Conservation (phyloP, 345 rosid species). For the Viola odorata region DNA sequence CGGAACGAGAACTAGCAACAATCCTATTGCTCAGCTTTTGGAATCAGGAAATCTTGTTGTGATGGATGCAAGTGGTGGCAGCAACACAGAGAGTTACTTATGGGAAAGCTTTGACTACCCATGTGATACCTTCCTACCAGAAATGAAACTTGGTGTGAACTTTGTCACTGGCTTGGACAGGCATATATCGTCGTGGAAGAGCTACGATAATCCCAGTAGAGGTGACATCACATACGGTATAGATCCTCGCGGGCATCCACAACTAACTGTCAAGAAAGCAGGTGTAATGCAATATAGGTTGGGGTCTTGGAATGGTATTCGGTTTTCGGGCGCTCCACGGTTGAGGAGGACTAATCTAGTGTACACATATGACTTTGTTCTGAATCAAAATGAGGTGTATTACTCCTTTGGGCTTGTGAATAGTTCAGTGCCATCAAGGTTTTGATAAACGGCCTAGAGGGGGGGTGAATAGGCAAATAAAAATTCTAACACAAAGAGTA, state of each 20-base stretch:
- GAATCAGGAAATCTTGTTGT: conserved; percentile 5
- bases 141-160: conserved; percentile 19
- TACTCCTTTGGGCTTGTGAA: background rate
- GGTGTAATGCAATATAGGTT: background rate
- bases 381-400: background rate
- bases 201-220: conserved; percentile 7
- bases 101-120: background rate
- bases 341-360: background rate
- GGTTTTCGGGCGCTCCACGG: background rate
- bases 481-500: no score
- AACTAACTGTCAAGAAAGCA: background rate
- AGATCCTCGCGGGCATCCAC: conserved; percentile 6
- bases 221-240: conserved; percentile 5
- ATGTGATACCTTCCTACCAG: conserved; percentile 13
- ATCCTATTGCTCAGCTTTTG: background rate
- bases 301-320: conserved; percentile 1
- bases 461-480: no score
- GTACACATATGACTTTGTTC: background rate
- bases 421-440: background rate
- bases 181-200: conserved; percentile 11
- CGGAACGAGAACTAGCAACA: background rate
- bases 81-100: background rate
- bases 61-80: background rate
- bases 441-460: no score
- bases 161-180: conserved; percentile 4